A percentile compares a stretch with the other conserved stretches of the same genome.
These are phyloP conservation scores for Trichosporon inkin DNA, from an alignment of 1,284 basidiomycete species.

Conservation along the genomic window DNA sequence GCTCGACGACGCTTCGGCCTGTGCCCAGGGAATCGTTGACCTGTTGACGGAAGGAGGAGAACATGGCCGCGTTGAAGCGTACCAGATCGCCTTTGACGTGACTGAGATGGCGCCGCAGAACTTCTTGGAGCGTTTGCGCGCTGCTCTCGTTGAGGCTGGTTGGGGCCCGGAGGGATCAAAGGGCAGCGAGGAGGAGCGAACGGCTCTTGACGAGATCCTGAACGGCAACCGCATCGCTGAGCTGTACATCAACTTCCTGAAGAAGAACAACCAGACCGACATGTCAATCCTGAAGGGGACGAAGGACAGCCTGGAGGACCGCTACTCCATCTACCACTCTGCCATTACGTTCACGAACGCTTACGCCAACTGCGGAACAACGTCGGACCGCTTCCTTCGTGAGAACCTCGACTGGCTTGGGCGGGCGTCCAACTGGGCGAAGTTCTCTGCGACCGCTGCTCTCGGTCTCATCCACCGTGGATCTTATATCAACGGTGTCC, in stretches of 20 bases:
- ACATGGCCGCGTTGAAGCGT: conserved; percentile 65
- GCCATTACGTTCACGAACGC: conserved; percentile 92
- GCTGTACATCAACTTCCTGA: conserved; percentile 87
- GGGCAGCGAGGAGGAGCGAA: conserved; percentile 58
- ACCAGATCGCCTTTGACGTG: conserved; percentile 90
- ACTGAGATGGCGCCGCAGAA: conserved; percentile 89
- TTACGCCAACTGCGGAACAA: conserved; percentile 92
- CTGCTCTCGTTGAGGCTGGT: conserved; percentile 34
- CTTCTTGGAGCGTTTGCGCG: conserved; percentile 67
- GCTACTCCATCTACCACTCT: conserved; percentile 93
- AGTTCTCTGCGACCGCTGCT: conserved; percentile 91
- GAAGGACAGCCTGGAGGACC: conserved; percentile 83
- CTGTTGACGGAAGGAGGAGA: conserved; percentile 44
- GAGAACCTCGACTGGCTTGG: conserved; percentile 94
- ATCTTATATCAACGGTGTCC: conserved; percentile 85
- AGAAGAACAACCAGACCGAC: conserved; percentile 87
- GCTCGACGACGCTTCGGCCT: conserved; percentile 66
- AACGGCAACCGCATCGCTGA: conserved; percentile 85
- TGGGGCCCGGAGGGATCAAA: conserved; percentile 50
- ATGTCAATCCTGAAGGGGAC: conserved; percentile 84
- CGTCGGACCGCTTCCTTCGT: conserved; percentile 83
- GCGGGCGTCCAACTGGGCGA: conserved; percentile 92
- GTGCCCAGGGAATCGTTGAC: conserved; percentile 38
- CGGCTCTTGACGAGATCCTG: conserved; percentile 57
- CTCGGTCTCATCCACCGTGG: conserved; percentile 96